Evolutionary conservation across 192 early-diverging fungal species (phyloP).

Genomic region (Linnemannia schmuckeri): DNA sequence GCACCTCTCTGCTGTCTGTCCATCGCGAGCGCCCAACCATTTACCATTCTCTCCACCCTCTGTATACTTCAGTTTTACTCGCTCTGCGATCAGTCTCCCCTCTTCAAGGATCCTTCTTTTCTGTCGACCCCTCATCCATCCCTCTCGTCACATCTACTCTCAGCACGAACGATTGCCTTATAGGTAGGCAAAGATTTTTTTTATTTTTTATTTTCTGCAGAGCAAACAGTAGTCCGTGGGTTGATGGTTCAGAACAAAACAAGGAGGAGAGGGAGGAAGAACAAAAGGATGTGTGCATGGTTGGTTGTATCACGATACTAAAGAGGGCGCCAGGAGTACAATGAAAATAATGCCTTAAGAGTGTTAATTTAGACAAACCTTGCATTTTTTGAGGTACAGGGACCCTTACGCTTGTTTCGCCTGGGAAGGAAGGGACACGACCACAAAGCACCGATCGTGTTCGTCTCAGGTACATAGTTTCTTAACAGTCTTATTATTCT

Average conservation of each 20-base stretch:
- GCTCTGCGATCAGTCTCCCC: not conserved
- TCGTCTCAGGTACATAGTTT: not conserved
- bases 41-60: not conserved
- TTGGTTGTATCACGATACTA: not conserved
- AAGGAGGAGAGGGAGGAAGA: not conserved
- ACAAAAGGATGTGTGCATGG: not conserved
- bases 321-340: conserved; percentile 6
- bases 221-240: not conserved
- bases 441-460: not conserved
- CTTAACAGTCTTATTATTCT: not conserved
- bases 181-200: conserved; percentile 4
- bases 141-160: not conserved
- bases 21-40: not conserved
- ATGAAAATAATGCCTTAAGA: not conserved
- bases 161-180: conserved; percentile 5
- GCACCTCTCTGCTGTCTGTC: no score
- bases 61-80: not conserved
- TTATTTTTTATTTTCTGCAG: not conserved
- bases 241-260: not conserved
- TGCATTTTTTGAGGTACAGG: not conserved
- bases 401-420: not conserved
- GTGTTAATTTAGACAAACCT: not conserved
- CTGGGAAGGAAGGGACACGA: not conserved
- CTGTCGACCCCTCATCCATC: not conserved
- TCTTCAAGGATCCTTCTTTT: not conserved